Evolutionary conservation across 208 protist genomes (phyloP).

Genomic region (Acanthamoeba castellanii): DNA sequence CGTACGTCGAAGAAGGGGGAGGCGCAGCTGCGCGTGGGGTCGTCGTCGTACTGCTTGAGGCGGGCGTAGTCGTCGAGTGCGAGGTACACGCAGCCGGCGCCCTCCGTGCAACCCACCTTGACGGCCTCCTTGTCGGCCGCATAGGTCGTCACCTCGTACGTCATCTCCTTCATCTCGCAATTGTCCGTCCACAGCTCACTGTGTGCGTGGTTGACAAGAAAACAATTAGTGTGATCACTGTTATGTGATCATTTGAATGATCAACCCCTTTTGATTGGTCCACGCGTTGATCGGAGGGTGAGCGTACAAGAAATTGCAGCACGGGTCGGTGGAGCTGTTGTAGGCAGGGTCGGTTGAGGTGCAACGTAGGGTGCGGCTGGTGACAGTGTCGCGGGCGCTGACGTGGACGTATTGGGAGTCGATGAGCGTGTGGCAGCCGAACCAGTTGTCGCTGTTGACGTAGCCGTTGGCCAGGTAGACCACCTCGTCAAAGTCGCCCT

Average conservation of each 20-base stretch:
- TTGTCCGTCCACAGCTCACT: background rate
- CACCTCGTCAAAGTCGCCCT: background rate
- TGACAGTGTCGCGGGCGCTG: background rate
- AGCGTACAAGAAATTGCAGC: constrained; percentile 2
- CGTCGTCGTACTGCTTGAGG: background rate
- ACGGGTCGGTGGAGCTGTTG: background rate
- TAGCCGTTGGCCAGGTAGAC: background rate
- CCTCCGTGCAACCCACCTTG: too few species aligned
- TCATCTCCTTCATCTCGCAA: background rate
- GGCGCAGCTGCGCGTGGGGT: constrained; percentile 18
- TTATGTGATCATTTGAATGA: background rate
- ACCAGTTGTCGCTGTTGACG: background rate
- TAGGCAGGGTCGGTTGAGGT: background rate
- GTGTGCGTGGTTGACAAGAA: too few species aligned
- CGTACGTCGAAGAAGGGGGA: background rate
- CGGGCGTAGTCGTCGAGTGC: background rate
- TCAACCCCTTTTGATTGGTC: background rate
- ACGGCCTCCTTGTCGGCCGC: background rate
- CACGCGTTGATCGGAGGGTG: background rate
- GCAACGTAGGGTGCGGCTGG: background rate
- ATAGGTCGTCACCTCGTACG: background rate
- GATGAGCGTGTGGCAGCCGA: background rate
- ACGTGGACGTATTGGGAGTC: background rate
- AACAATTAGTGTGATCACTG: too few species aligned
- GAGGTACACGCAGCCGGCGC: background rate